Evolutionary conservation across 2,329 filamentous ascomycete genomes (phyloP).

Genomic region (Fonsecaea multimorphosa): DNA sequence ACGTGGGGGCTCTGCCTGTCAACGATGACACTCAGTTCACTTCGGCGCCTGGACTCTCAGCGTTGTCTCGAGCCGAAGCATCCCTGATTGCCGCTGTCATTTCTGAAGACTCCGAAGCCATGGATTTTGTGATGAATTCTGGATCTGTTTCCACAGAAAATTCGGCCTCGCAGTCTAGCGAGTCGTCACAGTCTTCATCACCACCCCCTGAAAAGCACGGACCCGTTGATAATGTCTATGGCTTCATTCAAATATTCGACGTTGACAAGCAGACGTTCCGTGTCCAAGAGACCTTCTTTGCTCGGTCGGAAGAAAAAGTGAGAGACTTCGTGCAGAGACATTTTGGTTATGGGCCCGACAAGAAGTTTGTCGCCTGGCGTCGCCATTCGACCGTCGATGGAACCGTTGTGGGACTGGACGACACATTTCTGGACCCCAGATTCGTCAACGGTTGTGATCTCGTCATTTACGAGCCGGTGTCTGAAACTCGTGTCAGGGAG

Average conservation of each 20-base stretch:
- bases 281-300: conserved; percentile 52
- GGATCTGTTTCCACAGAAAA: conserved; percentile 10
- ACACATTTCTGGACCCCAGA: conserved; percentile 33
- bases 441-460: conserved; percentile 50
- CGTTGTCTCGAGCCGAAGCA: conserved; percentile 36
- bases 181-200: conserved; percentile 18
- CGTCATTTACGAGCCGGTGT: conserved; percentile 51
- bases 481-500: conserved; percentile 41
- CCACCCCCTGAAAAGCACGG: conserved; percentile 11
- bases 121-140: conserved; percentile 22
- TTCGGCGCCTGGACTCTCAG: not conserved
- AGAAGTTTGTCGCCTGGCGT: conserved; percentile 53
- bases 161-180: conserved; percentile 15
- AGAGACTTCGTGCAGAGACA: conserved; percentile 49
- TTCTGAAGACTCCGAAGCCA: conserved; percentile 25
- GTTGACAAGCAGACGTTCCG: conserved; percentile 53
- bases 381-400: conserved; percentile 45
- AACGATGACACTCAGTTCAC: not conserved
- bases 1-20: not conserved
- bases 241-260: conserved; percentile 61
- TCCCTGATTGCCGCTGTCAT: conserved; percentile 43
- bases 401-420: conserved; percentile 43
- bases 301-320: conserved; percentile 48
- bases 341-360: conserved; percentile 47
- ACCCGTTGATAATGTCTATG: conserved; percentile 46